A percentile compares a stretch with the other conserved stretches of the same genome.
These are phyloP conservation scores for Goffeauzyma gilvescens DNA, from an alignment of 768 basidiomycete species.

Conservation along the genomic window DNA sequence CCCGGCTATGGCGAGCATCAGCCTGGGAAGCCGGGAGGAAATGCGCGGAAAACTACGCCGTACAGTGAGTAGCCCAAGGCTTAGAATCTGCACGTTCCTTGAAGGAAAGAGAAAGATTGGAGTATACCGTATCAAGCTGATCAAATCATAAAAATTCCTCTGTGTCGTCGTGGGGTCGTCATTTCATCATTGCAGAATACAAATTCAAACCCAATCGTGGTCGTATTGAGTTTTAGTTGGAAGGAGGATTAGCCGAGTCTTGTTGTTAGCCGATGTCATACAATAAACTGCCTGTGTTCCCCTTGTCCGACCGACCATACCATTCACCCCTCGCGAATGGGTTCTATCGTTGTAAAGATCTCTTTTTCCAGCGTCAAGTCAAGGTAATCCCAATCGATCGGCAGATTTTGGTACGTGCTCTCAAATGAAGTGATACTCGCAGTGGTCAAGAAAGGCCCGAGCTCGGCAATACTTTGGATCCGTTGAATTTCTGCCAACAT, in stretches of 20 bases:
- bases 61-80: conserved; percentile 22
- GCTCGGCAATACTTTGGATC: conserved; percentile 65
- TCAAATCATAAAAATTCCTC: background rate
- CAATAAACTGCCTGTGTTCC: too few species aligned
- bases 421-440: conserved; percentile 80
- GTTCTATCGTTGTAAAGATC: conserved; percentile 51
- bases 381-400: conserved; percentile 72
- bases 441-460: conserved; percentile 76
- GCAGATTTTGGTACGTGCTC: conserved; percentile 54
- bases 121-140: background rate
- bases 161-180: background rate
- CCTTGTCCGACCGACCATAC: too few species aligned
- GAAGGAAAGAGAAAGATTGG: background rate
- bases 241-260: background rate
- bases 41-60: conserved; percentile 41
- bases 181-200: background rate
- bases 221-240: background rate
- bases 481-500: conserved; percentile 49
- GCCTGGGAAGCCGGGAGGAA: conserved; percentile 51
- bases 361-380: conserved; percentile 64
- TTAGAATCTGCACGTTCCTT: background rate
- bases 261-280: too few species aligned
- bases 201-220: background rate
- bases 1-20: conserved; percentile 56
- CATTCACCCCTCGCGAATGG: background rate